Evolutionary conservation across 495 filamentous ascomycete species (phyloP).

Genomic region (Penicillium bovifimosum): DNA sequence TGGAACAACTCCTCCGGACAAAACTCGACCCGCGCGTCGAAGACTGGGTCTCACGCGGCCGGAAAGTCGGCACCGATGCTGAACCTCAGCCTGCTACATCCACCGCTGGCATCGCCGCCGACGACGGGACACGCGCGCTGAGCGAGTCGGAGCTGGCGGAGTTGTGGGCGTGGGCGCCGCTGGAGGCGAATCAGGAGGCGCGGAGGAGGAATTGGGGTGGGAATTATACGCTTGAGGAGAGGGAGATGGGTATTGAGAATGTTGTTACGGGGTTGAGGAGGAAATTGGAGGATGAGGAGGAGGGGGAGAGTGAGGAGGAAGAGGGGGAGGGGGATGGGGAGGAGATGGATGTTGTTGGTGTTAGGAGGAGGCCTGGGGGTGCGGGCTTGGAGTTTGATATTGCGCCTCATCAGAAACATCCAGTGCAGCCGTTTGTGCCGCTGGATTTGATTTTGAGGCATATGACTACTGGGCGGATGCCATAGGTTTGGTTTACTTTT

Average conservation of each 20-base stretch:
- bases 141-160: slow-evolving; percentile 36
- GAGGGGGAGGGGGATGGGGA: slow-evolving; percentile 52
- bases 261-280: slow-evolving; percentile 63
- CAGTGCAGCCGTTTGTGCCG: slow-evolving; percentile 33
- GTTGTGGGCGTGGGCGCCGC: slow-evolving; percentile 47
- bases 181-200: slow-evolving; percentile 47
- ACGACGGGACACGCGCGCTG: slow-evolving; percentile 21
- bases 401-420: slow-evolving; percentile 29
- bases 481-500: slow-evolving; percentile 8
- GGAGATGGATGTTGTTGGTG: slow-evolving; percentile 43
- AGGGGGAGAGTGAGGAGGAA: slow-evolving; percentile 44
- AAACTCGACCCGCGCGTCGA: slow-evolving; percentile 74
- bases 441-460: slow-evolving; percentile 51
- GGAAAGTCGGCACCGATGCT: slow-evolving; percentile 32
- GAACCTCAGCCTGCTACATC: slow-evolving; percentile 6
- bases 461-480: slow-evolving; percentile 47
- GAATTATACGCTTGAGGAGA: slow-evolving; percentile 66
- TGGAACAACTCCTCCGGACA: slow-evolving; percentile 66
- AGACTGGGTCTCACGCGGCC: slow-evolving; percentile 62
- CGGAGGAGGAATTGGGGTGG: slow-evolving; percentile 50
- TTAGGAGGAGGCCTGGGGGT: slow-evolving; percentile 33
- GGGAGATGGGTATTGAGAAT: slow-evolving; percentile 58
- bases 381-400: slow-evolving; percentile 42
- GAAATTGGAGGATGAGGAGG: slow-evolving; percentile 50
- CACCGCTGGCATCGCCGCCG: neutral